Percentiles rank a stretch among this genome's conserved stretches.
Conservation (phyloP, 768 basidiomycete genomes). For the Phylloporus arenicola region DNA sequence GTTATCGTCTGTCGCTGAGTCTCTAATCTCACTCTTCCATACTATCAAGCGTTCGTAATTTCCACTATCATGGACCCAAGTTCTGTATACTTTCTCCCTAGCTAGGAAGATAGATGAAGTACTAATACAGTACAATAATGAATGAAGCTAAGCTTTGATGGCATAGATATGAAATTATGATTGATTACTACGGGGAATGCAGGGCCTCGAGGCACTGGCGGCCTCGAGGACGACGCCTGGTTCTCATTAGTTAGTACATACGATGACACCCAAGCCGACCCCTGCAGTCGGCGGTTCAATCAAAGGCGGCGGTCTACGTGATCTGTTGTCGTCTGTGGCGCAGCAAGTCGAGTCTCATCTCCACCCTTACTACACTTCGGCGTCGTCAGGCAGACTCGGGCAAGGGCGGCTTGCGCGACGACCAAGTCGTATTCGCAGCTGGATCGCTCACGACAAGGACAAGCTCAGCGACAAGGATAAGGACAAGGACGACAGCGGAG, state of each 20-base stretch:
- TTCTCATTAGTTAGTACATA: background rate
- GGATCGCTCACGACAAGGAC: slow-evolving; percentile 9
- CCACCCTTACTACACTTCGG: background rate
- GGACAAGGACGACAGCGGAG: slow-evolving; percentile 1
- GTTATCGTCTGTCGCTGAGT: background rate
- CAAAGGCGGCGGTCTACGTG: slow-evolving; percentile 10
- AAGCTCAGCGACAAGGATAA: background rate
- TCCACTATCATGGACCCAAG: background rate
- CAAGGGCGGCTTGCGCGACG: slow-evolving; percentile 5
- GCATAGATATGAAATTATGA: no score
- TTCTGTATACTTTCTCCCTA: background rate
- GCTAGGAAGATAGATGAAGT: background rate
- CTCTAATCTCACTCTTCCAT: background rate
- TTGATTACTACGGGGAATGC: background rate
- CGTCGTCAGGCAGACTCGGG: background rate
- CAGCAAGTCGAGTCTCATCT: slow-evolving; percentile 23
- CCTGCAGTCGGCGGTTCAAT: background rate
- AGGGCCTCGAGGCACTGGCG: slow-evolving; percentile 12
- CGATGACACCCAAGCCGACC: background rate
- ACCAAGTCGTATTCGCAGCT: slow-evolving; percentile 13
- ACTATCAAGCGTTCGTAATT: background rate
- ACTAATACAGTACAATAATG: background rate
- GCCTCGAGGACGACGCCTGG: background rate
- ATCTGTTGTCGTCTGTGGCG: slow-evolving; percentile 19
- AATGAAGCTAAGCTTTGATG: background rate